Evolutionary conservation across 2,329 filamentous ascomycete genomes (phyloP).

Genomic region (Trichoderma atroviride): DNA sequence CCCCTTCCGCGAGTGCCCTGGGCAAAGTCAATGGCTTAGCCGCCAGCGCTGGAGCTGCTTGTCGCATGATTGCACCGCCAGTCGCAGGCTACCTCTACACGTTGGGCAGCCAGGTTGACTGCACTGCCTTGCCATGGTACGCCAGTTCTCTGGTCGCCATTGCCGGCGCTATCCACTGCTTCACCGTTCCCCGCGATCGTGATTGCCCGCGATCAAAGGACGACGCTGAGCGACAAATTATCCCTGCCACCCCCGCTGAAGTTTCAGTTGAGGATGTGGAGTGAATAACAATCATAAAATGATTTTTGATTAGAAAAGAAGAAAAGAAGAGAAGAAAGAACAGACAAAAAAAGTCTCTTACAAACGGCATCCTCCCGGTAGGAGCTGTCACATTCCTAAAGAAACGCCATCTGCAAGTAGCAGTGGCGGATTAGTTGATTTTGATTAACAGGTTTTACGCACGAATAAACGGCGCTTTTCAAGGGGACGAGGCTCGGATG

Average conservation of each 20-base stretch:
- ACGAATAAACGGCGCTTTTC: constrained; percentile 15
- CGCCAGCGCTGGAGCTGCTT: constrained; percentile 66
- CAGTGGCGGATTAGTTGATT: constrained; percentile 29
- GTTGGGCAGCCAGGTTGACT: constrained; percentile 59
- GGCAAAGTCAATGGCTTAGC: constrained; percentile 69
- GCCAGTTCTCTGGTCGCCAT: constrained; percentile 60
- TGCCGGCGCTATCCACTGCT: constrained; percentile 62
- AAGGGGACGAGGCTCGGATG: neutral
- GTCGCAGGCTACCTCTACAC: constrained; percentile 66
- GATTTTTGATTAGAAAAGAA: neutral
- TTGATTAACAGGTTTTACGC: constrained; percentile 30
- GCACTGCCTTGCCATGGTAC: constrained; percentile 66
- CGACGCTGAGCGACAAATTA: constrained; percentile 30
- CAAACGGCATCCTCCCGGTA: constrained; percentile 14
- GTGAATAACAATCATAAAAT: constrained; percentile 20
- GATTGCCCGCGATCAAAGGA: constrained; percentile 38
- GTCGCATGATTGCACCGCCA: constrained; percentile 68
- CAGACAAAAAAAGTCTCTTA: neutral
- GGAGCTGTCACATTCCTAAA: neutral
- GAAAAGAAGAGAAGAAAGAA: neutral
- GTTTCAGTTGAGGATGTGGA: constrained; percentile 37
- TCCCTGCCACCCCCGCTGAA: constrained; percentile 36
- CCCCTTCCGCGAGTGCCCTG: constrained; percentile 57
- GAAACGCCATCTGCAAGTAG: constrained; percentile 22
- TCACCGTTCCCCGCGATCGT: constrained; percentile 49